These are phyloP conservation scores for Coemansia sp. DNA, from an alignment of 192 early-diverging fungal species.

Conservation along the genomic window DNA sequence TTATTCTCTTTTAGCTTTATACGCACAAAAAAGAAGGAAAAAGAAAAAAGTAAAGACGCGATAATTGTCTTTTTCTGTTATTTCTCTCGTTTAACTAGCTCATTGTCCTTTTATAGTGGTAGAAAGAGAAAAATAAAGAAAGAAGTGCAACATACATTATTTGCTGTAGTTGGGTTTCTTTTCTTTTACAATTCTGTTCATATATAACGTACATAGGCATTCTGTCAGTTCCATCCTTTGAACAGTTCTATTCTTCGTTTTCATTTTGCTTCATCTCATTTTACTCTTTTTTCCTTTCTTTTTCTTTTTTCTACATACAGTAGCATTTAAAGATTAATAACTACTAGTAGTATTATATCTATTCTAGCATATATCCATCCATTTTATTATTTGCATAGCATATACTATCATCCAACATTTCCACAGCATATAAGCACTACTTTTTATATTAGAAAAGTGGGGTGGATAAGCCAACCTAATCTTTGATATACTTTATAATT, in stretches of 20 bases:
- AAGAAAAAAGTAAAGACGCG: neutral
- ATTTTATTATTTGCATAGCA: too few relatives aligned
- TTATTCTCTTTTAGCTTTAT: neutral
- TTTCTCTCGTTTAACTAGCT: too few relatives aligned
- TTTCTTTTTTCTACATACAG: neutral
- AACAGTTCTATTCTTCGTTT: neutral
- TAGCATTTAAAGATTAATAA: neutral
- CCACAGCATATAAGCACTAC: too few relatives aligned
- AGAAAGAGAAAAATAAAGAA: neutral
- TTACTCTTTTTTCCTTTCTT: slow-evolving; percentile 1
- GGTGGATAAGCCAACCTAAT: too few relatives aligned
- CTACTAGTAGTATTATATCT: too few relatives aligned
- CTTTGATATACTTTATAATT: neutral
- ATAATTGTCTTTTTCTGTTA: too few relatives aligned
- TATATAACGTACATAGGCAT: neutral
- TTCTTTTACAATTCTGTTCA: neutral
- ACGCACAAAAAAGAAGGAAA: neutral
- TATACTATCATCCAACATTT: too few relatives aligned
- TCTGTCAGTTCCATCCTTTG: too few relatives aligned
- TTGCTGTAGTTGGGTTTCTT: neutral
- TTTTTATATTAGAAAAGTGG: too few relatives aligned
- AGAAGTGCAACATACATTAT: neutral
- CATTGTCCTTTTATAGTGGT: too few relatives aligned
- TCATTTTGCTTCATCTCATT: neutral
- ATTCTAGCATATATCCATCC: too few relatives aligned